A percentile compares a stretch with the other conserved stretches of the same genome.
Evolutionary conservation across 108 stramenopile species (phyloP).

Genomic region (Poteriospumella lacustris): DNA sequence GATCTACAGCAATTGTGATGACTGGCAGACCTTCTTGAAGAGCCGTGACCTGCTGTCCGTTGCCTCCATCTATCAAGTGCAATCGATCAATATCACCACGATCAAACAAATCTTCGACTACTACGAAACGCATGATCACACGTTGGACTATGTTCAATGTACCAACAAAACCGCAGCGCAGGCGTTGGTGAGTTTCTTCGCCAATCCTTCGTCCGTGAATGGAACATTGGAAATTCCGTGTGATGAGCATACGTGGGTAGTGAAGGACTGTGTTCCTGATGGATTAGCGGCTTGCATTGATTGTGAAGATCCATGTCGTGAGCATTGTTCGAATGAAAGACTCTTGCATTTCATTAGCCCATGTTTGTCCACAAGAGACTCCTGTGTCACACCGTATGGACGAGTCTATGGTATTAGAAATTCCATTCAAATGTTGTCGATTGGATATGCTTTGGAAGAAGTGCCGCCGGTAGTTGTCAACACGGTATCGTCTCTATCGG

Average conservation of each 20-base stretch:
- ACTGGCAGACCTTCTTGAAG: background rate
- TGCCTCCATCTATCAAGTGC: background rate
- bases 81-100: background rate
- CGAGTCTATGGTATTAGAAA: background rate
- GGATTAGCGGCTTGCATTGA: background rate
- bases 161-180: background rate
- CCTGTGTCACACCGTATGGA: background rate
- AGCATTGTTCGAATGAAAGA: background rate
- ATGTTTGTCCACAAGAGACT: background rate
- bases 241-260: no score
- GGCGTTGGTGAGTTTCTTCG: background rate
- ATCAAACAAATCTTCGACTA: background rate
- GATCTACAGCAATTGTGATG: background rate
- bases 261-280: background rate
- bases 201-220: background rate
- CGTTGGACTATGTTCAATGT: background rate
- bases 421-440: background rate
- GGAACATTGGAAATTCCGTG: no score
- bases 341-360: background rate
- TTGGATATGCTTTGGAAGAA: background rate
- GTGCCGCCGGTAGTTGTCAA: background rate
- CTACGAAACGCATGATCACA: background rate
- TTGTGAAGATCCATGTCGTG: background rate
- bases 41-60: background rate
- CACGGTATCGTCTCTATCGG: no score